Base-by-base conservation (phyloP, 768 basidiomycete genomes). In the Mycena chlorophos region DNA sequence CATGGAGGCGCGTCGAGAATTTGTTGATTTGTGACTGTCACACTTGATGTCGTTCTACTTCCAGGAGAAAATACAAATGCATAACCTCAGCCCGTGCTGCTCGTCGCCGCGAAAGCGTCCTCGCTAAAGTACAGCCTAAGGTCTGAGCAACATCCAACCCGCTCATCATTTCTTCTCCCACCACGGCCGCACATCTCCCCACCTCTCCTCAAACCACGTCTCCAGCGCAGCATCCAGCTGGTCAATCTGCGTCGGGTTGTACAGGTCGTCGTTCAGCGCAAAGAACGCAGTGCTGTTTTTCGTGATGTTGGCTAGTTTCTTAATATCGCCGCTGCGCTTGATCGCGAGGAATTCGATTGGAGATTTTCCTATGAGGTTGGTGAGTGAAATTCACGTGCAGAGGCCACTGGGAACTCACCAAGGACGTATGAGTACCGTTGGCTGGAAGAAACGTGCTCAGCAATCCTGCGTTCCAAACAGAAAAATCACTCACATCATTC, bases 181-280 rank as follows among this genome's bases (percentile, higher is more conserved):
- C 60, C 60, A 62, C 5, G 38, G 56, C 5, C 56, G 53, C 10
- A 55, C 13, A 14, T 20, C 31, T 8, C 60, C 56, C 60, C 60
- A 62, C 20, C 51, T 47, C 6, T 52, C 23, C 1, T 25, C 47
- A 14, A 52, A 62, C 60, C 60, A 62, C 25, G 13, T 38, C 54
- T 26, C 2, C 28, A 62, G 55, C 13, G n/a, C 49, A 45, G 2
- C 16, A 12, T 58, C 52, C 39, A 30, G 17, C 28, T 52, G 22
- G 1, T 25, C 34, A 0, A 52, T 4, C 1, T 16, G 23, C 3
- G 8, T 8, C 22, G 39, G 26, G n/a, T 40, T 51, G 19, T 43
- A 53, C 17, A 62, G 6, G 23, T 62, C 56, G 46, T 62, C 60
- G 25, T 62, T 62, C 20, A 62, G 54, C 2, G 60, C 56, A 28